Percentiles rank a stretch among this genome's conserved stretches.
These are phyloP conservation scores for Zygotorulaspora sp. DNA, from an alignment of 805 yeast species.

Conservation along the genomic window DNA sequence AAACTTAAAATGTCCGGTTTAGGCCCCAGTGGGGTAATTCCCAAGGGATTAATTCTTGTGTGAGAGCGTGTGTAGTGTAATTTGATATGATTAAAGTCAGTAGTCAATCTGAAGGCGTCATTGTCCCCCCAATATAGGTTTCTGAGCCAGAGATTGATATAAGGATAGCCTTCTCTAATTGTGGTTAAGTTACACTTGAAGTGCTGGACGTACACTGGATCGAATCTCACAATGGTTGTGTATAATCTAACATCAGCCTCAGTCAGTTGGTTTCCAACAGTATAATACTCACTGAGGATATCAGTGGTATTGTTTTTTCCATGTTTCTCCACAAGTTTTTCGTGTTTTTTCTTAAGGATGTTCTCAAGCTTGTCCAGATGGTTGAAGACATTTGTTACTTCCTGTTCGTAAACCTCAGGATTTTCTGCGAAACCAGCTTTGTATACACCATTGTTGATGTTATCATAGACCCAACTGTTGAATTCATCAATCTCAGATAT, in stretches of 20 bases:
- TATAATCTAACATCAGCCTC: constrained; percentile 88
- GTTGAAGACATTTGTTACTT: constrained; percentile 58
- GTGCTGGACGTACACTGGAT: constrained; percentile 90
- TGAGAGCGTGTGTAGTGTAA: constrained; percentile 88
- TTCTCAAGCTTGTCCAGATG: constrained; percentile 68
- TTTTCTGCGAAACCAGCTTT: constrained; percentile 83
- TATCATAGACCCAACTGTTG: constrained; percentile 78
- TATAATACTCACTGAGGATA: constrained; percentile 35
- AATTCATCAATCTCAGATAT: constrained; percentile 63
- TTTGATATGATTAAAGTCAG: constrained; percentile 87
- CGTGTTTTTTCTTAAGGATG: constrained; percentile 47
- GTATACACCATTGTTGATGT: constrained; percentile 89
- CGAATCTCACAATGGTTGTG: constrained; percentile 86
- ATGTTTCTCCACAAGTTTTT: constrained; percentile 21
- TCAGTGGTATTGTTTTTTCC: constrained; percentile 15
- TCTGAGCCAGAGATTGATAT: constrained; percentile 72
- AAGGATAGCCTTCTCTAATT: constrained; percentile 76
- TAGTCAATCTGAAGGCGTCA: constrained; percentile 70
- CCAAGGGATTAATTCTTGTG: constrained; percentile 68
- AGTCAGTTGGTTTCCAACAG: constrained; percentile 65
- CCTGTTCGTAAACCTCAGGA: constrained; percentile 74
- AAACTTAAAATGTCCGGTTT: constrained; percentile 48
- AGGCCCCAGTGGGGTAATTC: constrained; percentile 88
- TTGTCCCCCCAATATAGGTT: constrained; percentile 78
- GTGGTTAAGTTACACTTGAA: constrained; percentile 86